Conservation (phyloP, 305 asterid species). For the Fraxinus albicans region DNA sequence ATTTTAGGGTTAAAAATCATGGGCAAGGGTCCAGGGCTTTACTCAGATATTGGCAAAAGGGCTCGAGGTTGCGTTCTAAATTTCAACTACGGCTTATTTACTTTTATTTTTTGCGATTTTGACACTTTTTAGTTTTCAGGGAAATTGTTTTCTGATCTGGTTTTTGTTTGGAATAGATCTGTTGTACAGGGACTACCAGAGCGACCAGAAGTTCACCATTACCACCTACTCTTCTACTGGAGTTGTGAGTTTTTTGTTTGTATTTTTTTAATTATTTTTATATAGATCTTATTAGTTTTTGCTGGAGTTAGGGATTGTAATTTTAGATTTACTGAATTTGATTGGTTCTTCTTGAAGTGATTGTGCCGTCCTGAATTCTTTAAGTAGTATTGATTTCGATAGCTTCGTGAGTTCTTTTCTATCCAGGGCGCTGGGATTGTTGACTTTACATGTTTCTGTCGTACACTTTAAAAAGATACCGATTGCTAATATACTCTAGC, state of each 20-base stretch:
- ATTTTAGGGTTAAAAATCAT: constrained; percentile 35
- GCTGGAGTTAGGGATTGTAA: constrained; percentile 3
- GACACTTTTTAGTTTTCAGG: background rate
- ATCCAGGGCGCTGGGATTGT: background rate
- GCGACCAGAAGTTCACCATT: constrained; percentile 70
- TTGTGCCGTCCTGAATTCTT: background rate
- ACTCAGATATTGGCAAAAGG: constrained; percentile 77
- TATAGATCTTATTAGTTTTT: constrained; percentile 25
- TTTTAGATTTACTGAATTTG: background rate
- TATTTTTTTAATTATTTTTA: background rate
- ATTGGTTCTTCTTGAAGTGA: background rate
- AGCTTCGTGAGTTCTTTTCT: background rate
- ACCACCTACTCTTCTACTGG: constrained; percentile 66
- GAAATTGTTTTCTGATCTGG: background rate
- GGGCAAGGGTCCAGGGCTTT: constrained; percentile 92
- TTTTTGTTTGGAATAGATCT: constrained; percentile 53
- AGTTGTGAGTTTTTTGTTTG: constrained; percentile 50
- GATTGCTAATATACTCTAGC: background rate
- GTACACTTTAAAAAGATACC: background rate
- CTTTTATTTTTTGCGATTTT: background rate
- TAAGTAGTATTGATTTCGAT: background rate
- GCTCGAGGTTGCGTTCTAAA: constrained; percentile 52
- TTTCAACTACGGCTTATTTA: background rate
- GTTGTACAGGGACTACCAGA: constrained; percentile 70
- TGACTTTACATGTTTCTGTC: background rate